A percentile compares a stretch with the other conserved stretches of the same genome.
Evolutionary conservation across 441 rosid species (phyloP).

Genomic region (Erodium chrysanthum): DNA sequence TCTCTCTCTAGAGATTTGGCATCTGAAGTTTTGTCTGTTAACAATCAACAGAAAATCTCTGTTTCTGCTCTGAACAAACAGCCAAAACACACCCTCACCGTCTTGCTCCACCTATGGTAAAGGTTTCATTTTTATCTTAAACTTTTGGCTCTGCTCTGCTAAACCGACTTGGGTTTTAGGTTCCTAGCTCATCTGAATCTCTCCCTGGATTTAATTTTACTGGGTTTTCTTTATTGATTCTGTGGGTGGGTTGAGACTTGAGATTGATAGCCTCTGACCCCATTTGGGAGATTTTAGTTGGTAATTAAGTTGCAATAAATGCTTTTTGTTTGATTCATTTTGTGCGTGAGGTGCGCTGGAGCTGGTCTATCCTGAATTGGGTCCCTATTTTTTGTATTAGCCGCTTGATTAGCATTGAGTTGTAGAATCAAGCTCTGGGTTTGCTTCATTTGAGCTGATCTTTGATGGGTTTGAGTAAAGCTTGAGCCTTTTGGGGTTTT

Average conservation of each 20-base stretch:
- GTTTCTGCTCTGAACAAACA: too few species aligned
- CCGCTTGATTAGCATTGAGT: not conserved
- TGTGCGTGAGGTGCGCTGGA: not conserved
- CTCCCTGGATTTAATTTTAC: not conserved
- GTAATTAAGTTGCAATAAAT: not conserved
- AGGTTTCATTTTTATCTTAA: not conserved
- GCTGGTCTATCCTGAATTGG: not conserved
- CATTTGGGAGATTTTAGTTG: not conserved
- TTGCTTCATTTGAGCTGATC: too few species aligned
- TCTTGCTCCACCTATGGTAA: not conserved
- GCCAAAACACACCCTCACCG: too few species aligned
- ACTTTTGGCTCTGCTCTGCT: not conserved
- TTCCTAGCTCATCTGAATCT: not conserved
- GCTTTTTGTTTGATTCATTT: not conserved
- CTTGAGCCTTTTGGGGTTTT: too few species aligned
- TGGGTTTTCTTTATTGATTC: not conserved
- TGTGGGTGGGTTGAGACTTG: not conserved
- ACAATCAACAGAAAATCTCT: too few species aligned
- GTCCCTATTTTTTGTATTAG: not conserved
- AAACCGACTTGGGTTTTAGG: not conserved
- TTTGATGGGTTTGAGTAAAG: too few species aligned
- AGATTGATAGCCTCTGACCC: not conserved
- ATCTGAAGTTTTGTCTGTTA: too few species aligned
- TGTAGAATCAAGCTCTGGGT: not conserved
- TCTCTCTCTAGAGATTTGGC: too few species aligned